Conservation (phyloP, 768 basidiomycete genomes). For the Termitomyces sp. region DNA sequence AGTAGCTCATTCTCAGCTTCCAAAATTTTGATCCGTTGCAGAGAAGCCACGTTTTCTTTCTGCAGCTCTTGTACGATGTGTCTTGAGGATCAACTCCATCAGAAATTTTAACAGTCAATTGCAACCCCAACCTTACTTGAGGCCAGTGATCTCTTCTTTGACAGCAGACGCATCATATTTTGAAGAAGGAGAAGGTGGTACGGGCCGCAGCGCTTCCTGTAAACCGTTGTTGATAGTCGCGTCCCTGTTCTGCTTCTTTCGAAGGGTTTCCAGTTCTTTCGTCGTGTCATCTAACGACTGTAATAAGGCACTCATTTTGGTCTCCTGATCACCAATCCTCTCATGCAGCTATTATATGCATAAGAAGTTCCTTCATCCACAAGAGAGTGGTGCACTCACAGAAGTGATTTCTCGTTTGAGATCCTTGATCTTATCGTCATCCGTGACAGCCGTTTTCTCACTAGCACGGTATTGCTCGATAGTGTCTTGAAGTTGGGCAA, state of each 20-base stretch:
- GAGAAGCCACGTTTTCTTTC: constrained; percentile 65
- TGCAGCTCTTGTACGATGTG: constrained; percentile 88
- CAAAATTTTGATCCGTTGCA: constrained; percentile 68
- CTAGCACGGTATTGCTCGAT: constrained; percentile 38
- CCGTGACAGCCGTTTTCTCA: constrained; percentile 19
- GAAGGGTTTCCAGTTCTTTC: constrained; percentile 53
- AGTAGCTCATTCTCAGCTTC: constrained; percentile 77
- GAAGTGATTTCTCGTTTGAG: constrained; percentile 19
- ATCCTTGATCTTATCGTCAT: constrained; percentile 7
- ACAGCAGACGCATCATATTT: constrained; percentile 52
- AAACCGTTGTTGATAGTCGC: constrained; percentile 43
- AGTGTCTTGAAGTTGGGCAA: constrained; percentile 49
- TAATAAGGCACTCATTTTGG: constrained; percentile 27
- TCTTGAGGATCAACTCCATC: constrained; percentile 32
- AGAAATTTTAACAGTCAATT: neutral
- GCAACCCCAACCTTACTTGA: constrained; percentile 57
- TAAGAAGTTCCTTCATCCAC: neutral
- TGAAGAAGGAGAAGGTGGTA: constrained; percentile 33
- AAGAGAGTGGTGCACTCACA: constrained; percentile 18
- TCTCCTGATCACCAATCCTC: constrained; percentile 27
- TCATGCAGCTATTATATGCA: constrained; percentile 24
- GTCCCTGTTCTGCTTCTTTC: constrained; percentile 64
- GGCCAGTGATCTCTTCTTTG: constrained; percentile 73
- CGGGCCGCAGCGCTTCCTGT: constrained; percentile 21
- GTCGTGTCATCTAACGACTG: constrained; percentile 33